Evolutionary conservation across 1,284 basidiomycete species (phyloP).

Genomic region (Ustilago nuda): DNA sequence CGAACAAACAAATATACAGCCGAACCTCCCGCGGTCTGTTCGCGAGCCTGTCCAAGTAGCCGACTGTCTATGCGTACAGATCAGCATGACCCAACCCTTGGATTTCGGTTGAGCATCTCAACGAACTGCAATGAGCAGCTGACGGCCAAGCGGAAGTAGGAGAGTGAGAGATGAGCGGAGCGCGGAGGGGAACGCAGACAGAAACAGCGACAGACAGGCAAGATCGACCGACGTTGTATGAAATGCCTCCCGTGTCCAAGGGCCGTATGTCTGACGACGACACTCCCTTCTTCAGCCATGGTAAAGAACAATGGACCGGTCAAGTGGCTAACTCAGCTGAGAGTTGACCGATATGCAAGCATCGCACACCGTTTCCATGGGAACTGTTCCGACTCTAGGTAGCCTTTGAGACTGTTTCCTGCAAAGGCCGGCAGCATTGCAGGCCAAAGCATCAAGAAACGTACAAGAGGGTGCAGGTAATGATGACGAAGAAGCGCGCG

Average conservation of each 20-base stretch:
- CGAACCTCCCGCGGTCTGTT: constrained; percentile 1
- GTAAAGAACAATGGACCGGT: not conserved
- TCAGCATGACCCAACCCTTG: no score
- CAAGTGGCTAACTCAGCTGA: not conserved
- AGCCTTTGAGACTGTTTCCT: not conserved
- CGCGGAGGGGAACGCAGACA: no score
- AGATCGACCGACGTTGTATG: constrained; percentile 6
- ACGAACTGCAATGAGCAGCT: no score
- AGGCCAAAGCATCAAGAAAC: no score
- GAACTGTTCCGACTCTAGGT: constrained; percentile 2
- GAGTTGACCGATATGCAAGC: not conserved
- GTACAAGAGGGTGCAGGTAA: not conserved
- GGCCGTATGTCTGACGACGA: not conserved
- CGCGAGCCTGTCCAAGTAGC: not conserved
- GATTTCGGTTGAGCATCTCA: no score
- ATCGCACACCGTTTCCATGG: not conserved
- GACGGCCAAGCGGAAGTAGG: no score
- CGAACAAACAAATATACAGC: constrained; percentile 6
- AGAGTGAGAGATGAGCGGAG: no score
- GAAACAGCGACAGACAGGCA: not conserved
- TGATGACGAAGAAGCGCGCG: no score
- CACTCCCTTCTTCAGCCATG: not conserved
- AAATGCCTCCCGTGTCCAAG: not conserved
- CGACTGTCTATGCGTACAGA: no score
- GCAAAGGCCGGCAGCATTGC: no score